These are phyloP conservation scores for Septoria petroselini DNA, from an alignment of 2,329 filamentous ascomycete species.

Conservation along the genomic window DNA sequence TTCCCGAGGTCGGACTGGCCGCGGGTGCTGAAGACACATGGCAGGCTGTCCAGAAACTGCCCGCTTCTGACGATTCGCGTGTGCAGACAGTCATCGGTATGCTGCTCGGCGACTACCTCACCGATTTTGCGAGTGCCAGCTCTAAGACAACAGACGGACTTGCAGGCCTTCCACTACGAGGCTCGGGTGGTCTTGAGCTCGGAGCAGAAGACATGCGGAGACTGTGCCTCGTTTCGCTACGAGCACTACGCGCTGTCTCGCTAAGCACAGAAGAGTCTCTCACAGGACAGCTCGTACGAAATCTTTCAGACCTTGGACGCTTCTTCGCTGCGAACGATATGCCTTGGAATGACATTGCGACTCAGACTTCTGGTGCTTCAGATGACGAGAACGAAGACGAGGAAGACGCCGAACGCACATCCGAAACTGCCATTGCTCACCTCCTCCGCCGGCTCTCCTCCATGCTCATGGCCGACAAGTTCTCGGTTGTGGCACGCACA, in stretches of 20 bases:
- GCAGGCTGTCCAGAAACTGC: constrained; percentile 63
- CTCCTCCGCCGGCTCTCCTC: constrained; percentile 75
- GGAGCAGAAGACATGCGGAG: constrained; percentile 61
- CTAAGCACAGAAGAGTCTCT: constrained; percentile 63
- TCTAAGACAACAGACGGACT: constrained; percentile 50
- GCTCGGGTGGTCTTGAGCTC: constrained; percentile 69
- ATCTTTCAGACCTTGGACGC: constrained; percentile 76
- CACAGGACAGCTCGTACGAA: constrained; percentile 74
- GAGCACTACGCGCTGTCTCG: constrained; percentile 59
- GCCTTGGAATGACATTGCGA: constrained; percentile 45
- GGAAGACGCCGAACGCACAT: constrained; percentile 28
- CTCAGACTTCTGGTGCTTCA: constrained; percentile 44
- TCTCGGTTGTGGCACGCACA: constrained; percentile 60
- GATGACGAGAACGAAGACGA: constrained; percentile 44
- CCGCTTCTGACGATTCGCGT: constrained; percentile 68
- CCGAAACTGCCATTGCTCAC: constrained; percentile 62
- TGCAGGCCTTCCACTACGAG: constrained; percentile 59
- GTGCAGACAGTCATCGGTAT: constrained; percentile 75
- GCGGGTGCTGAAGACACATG: constrained; percentile 64
- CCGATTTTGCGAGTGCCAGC: constrained; percentile 68
- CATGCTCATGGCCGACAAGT: constrained; percentile 62
- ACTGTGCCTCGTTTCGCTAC: constrained; percentile 56
- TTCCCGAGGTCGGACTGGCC: constrained; percentile 63
- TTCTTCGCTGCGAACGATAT: constrained; percentile 59
- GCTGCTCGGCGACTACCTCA: constrained; percentile 72